Evolutionary conservation across 225 moss, liverwort and hornwort genomes (phyloP), one percentile per base, ranked within the genome.

Genomic region (Thuidium tamariscinum): DNA sequence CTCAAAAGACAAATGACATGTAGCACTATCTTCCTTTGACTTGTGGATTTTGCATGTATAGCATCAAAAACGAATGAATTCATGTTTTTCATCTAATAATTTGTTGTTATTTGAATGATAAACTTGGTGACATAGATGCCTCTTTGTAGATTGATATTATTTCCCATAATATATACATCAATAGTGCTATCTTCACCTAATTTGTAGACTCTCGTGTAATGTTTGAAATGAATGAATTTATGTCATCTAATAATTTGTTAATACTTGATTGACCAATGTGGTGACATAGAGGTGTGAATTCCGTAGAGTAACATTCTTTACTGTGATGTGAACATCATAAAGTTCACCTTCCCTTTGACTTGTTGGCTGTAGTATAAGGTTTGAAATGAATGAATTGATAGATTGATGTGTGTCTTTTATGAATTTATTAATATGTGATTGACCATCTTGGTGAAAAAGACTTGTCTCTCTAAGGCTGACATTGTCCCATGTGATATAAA

Each of bases 251-350:
- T 4, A 46, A 44, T 11, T 46, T 72, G 10, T 26, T 3, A 44
- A 11, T 12, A 68, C 23, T 23, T 7, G 11, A 69, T 69, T 69
- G 25, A 41, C 14, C 1, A 69, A 2, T 8, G 25, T 41, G 14
- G 25, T 69, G 25, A 54, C 17, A 15, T 5, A 5, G 54, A 41
- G 2, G 1, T 41, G 2, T 41, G 7, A 8, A 8, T 69, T 7
- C 0, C 7, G 17, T 17, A 1, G 0, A 13, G 36, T 36, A 36
- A 26, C 0, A 41, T 23, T 23, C 4, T 13, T 2, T 22, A 8
- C 1, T 68, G 12, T 39, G 13, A 68, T 68, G 39, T 39, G 13
- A 68, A 68, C 13, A 23, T 39, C 23, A 25, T n/a, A 68, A 4
- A 25, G 23, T 39, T 23, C 4, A 6, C 0, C 29, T 10, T 46